Evolutionary conservation across 1,139 yeast species (phyloP).

Genomic region (Petasospora rhodanensis): DNA sequence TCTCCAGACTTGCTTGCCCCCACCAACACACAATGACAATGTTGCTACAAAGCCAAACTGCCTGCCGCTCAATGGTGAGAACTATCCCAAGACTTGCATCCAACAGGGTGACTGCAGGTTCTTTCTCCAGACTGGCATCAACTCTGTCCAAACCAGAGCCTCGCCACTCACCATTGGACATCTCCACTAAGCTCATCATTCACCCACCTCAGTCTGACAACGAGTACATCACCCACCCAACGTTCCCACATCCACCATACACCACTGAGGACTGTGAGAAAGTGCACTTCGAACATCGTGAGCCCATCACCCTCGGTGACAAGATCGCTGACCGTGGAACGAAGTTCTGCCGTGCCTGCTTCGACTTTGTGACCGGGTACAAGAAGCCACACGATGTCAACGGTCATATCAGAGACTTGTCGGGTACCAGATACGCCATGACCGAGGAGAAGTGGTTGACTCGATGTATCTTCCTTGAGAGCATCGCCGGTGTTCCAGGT

Average conservation of each 20-base stretch:
- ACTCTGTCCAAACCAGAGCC: too few species aligned
- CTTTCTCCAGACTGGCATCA: too few species aligned
- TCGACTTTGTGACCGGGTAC: constrained; percentile 67
- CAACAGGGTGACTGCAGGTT: too few species aligned
- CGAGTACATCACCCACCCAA: constrained; percentile 28
- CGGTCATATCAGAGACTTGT: constrained; percentile 33
- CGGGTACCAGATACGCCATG: constrained; percentile 50
- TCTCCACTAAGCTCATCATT: constrained; percentile 5
- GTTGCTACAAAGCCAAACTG: too few species aligned
- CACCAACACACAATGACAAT: too few species aligned
- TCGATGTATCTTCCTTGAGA: constrained; percentile 64
- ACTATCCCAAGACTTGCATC: too few species aligned
- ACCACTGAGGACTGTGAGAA: constrained; percentile 41
- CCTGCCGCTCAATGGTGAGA: too few species aligned
- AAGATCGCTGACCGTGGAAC: constrained; percentile 47
- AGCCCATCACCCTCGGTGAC: constrained; percentile 47
- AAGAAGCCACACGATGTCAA: constrained; percentile 40
- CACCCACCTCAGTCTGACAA: constrained; percentile 3
- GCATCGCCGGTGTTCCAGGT: constrained; percentile 79
- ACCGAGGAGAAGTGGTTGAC: constrained; percentile 64
- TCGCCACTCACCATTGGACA: constrained; percentile 2
- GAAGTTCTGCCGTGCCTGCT: constrained; percentile 40
- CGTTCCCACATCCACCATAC: constrained; percentile 56
- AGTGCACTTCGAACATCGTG: constrained; percentile 49
- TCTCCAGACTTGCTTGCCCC: too few species aligned